Percentiles rank a stretch among this genome's conserved stretches.
Conservation (phyloP, 140 eudicot species). For the Senecio squalidus region DNA sequence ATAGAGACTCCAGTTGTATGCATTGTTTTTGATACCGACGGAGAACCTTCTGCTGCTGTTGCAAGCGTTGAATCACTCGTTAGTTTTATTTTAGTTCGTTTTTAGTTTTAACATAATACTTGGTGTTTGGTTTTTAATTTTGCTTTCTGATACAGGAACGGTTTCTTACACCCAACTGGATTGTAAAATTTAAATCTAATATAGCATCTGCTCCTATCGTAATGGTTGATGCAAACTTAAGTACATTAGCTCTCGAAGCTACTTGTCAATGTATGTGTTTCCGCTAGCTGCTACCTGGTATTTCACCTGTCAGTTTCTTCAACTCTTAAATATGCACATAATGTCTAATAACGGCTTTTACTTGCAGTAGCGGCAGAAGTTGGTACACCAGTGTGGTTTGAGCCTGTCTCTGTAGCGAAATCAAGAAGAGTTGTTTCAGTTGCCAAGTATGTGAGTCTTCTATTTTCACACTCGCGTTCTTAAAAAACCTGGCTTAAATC, state of each 20-base stretch:
- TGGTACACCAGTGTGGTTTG: constrained; percentile 88
- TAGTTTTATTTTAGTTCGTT: constrained; percentile 18
- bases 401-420: constrained; percentile 94
- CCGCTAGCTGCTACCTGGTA: background rate
- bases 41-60: constrained; percentile 88
- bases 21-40: constrained; percentile 65
- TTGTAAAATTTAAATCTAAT: constrained; percentile 44
- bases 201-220: constrained; percentile 59
- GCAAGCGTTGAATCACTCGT: constrained; percentile 87
- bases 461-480: background rate
- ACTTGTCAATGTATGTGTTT: constrained; percentile 56
- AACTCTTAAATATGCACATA: background rate
- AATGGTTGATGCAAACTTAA: constrained; percentile 93
- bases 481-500: background rate
- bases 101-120: background rate
- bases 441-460: constrained; percentile 72
- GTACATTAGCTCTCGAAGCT: constrained; percentile 55
- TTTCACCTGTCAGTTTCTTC: background rate
- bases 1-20: constrained; percentile 80
- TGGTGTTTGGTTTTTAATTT: background rate
- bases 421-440: constrained; percentile 73
- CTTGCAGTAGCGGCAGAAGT: constrained; percentile 73
- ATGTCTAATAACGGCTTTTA: background rate
- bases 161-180: constrained; percentile 76
- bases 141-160: constrained; percentile 49